Percentiles rank a stretch among this genome's conserved stretches.
Conservation (phyloP, 176 grass and related monocot genomes). For the Oryza coarctata region DNA sequence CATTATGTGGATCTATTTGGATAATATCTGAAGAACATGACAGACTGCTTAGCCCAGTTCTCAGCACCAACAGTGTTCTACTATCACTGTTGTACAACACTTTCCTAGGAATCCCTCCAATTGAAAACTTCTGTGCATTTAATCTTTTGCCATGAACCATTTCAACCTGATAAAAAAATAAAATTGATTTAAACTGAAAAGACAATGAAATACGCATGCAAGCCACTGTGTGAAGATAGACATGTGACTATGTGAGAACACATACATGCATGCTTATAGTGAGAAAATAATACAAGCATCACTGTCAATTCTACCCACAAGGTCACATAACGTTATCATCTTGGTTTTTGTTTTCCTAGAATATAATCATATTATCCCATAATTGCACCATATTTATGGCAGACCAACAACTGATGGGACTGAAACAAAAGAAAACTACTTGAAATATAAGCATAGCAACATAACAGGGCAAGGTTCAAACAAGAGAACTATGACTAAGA, state of each 20-base stretch:
- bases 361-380: background rate
- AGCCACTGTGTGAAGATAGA: background rate
- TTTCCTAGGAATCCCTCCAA: conserved; percentile 91
- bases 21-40: conserved; percentile 87
- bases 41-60: conserved; percentile 65
- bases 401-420: background rate
- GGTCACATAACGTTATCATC: conserved; percentile 4
- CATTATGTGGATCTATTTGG: conserved; percentile 82
- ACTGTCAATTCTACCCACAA: background rate
- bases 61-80: conserved; percentile 78
- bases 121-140: conserved; percentile 86
- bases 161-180: conserved; percentile 69
- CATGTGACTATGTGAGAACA: background rate
- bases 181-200: background rate
- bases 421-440: background rate
- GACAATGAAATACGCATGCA: conserved; percentile 13
- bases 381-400: background rate
- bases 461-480: background rate
- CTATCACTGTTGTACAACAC: conserved; percentile 87
- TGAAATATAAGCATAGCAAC: background rate
- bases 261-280: background rate
- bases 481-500: background rate
- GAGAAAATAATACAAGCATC: conserved; percentile 17
- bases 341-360: background rate
- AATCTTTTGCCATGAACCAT: conserved; percentile 91